Conservation (phyloP, 495 filamentous ascomycete genomes). For the Beverwykella pulmonaria region DNA sequence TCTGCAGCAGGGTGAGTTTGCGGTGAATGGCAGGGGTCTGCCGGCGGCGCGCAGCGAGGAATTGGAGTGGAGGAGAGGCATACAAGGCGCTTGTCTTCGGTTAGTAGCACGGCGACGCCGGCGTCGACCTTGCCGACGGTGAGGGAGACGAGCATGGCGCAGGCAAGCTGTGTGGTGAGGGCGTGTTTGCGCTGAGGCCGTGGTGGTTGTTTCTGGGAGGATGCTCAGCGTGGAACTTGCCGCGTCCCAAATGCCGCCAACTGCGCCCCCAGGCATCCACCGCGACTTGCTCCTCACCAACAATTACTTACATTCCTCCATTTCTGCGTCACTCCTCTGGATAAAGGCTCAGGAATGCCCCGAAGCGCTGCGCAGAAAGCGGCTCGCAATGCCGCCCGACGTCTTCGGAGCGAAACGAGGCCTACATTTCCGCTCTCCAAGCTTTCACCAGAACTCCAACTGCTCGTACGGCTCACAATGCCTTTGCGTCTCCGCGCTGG, state of each 20-base stretch:
- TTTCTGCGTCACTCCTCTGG: not conserved
- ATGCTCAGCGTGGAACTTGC: not conserved
- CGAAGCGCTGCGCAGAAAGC: conserved; percentile 17
- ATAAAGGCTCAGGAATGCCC: not conserved
- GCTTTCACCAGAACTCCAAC: conserved; percentile 11
- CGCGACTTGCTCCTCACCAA: too few species aligned
- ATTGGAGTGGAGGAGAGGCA: conserved; percentile 37
- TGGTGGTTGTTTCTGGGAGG: not conserved
- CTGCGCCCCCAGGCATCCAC: not conserved
- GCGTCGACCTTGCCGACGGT: conserved; percentile 99
- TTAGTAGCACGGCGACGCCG: conserved; percentile 94
- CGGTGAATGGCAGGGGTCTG: conserved; percentile 22
- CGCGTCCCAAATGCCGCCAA: not conserved
- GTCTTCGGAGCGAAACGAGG: not conserved
- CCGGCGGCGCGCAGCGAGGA: conserved; percentile 3
- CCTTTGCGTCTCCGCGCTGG: not conserved
- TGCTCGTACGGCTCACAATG: not conserved
- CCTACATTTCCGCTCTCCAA: conserved; percentile 10
- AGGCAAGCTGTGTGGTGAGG: not conserved
- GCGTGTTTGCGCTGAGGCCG: not conserved
- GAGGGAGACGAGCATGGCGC: conserved; percentile 88
- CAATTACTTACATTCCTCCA: too few species aligned
- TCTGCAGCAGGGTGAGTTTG: conserved; percentile 55
- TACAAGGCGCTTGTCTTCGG: conserved; percentile 95
- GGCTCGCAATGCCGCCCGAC: conserved; percentile 2